phyloP scores from a whole-genome alignment of 768 basidiomycete species.

The Amanita rubescens region DNA sequence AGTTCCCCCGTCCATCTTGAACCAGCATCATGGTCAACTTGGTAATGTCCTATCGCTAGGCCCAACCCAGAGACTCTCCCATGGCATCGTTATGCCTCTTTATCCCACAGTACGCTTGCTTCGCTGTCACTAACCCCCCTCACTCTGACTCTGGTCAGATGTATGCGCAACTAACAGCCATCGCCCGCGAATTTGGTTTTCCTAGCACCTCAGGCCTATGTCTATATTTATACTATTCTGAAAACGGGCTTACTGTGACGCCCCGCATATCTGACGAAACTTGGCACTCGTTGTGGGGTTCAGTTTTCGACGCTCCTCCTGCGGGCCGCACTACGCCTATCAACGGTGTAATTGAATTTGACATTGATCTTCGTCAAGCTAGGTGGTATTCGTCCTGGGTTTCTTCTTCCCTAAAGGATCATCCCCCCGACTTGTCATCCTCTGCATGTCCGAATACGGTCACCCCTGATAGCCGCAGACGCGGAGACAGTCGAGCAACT shows the following conservation, averaged over 20 bases:
- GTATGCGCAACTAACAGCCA: constrained; percentile 67
- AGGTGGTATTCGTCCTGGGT: constrained; percentile 76
- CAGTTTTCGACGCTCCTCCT: constrained; percentile 39
- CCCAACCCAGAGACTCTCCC: constrained; percentile 51
- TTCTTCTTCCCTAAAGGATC: constrained; percentile 39
- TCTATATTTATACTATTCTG: constrained; percentile 64
- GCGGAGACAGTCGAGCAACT: constrained; percentile 43
- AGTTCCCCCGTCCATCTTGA: constrained; percentile 52
- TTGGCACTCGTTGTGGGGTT: constrained; percentile 68
- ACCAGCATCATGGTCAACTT: constrained; percentile 50
- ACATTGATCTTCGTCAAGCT: constrained; percentile 70
- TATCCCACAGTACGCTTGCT: constrained; percentile 51
- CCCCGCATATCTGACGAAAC: constrained; percentile 74
- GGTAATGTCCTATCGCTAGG: constrained; percentile 53
- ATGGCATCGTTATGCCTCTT: constrained; percentile 69
- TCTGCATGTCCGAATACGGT: constrained; percentile 30
- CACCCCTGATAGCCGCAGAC: constrained; percentile 43
- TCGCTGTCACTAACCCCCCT: constrained; percentile 4
- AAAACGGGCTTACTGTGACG: constrained; percentile 46
- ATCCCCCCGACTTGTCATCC: constrained; percentile 31
- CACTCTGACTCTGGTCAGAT: constrained; percentile 39
- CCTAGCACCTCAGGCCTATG: constrained; percentile 72
- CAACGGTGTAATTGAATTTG: constrained; percentile 78
- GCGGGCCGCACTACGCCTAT: constrained; percentile 45
- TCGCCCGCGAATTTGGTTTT: constrained; percentile 77